Evolutionary conservation across 179 eudicot genomes (phyloP), one percentile per base, ranked within the genome.

Genomic region (Drosera spatulata): DNA sequence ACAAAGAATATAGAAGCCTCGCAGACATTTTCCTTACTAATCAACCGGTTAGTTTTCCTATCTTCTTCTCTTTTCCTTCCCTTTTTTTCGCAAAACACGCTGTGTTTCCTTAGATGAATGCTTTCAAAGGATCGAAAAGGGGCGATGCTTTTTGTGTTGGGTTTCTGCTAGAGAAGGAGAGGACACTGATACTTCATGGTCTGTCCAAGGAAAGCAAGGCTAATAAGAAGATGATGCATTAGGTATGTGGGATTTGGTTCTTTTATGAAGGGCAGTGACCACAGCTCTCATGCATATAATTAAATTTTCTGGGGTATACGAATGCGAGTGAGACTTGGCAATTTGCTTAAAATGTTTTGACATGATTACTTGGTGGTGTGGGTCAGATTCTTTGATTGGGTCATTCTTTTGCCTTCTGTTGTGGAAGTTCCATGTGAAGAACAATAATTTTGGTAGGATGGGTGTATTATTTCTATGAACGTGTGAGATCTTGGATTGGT

Each of bases 1-100:
- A 72, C 75, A 76, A 59, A 2, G 77, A 63, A 61, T 76, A 73
- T 22, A 76, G 44, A 61, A 76, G 58, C 55, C 69, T 76, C 46
- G 80, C 71, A 8, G 80, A 76, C 80, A 76, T 76, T 53, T 13
- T 22, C 33, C 33, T 22, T 22, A 22, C 33, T 22, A 22, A 3
- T 51, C 5, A 13, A 6, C 15, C 0, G 1, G 33, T 6, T 4
- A 55, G 43, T 37, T 7, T 10, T 12, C 8, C n/a, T 2, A 8
- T 9, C 5, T 38, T 39, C 41, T 42, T 7, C n/a, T 2, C 37
- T 12, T 22, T 22, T 22, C 33, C 43, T 55, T 42, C 4, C 14
- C 10, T 53, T 53, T n/a, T 15, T 33, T 33, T 53, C 33, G 33
- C 33, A 22, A 1, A 22, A 22, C 33, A 22, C 33, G 33, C 33